These are phyloP conservation scores for Berberis thunbergii DNA, from an alignment of 164 flowering plant genomes.

Conservation along the genomic window DNA sequence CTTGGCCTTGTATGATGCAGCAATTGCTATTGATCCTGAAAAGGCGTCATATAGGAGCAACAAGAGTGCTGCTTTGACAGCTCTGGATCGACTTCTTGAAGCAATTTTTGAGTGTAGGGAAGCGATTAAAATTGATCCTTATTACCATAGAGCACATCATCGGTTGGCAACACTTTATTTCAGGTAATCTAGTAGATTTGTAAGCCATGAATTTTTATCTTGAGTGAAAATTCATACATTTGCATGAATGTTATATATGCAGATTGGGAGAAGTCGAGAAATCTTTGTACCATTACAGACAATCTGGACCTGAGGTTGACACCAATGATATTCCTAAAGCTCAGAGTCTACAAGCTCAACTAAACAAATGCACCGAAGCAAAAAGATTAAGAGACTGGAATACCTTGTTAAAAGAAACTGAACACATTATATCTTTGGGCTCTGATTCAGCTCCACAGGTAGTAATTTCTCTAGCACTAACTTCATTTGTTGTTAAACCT, in stretches of 20 bases:
- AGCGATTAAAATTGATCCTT: conserved; percentile 65
- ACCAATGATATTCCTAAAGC: conserved; percentile 31
- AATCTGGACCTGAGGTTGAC: conserved; percentile 32
- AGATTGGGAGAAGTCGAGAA: conserved; percentile 80
- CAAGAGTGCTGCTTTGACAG: conserved; percentile 67
- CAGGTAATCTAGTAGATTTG: conserved; percentile 28
- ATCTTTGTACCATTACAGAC: conserved; percentile 51
- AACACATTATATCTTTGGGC: conserved; percentile 42
- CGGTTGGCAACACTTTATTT: conserved; percentile 61
- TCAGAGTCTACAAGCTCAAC: conserved; percentile 31
- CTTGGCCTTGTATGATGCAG: conserved; percentile 53
- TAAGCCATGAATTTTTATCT: neutral
- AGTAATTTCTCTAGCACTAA: neutral
- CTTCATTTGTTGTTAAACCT: neutral
- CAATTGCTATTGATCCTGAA: conserved; percentile 53
- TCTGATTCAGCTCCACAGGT: conserved; percentile 86
- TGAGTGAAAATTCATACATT: neutral
- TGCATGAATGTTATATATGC: neutral
- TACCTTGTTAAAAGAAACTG: conserved; percentile 43
- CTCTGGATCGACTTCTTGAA: conserved; percentile 62
- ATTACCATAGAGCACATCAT: conserved; percentile 61
- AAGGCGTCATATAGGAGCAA: conserved; percentile 63
- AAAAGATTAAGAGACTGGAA: conserved; percentile 48
- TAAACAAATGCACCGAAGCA: conserved; percentile 43
- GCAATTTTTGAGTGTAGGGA: conserved; percentile 60